Conservation (phyloP, 495 filamentous ascomycete species). For the Penicillium soppii region DNA sequence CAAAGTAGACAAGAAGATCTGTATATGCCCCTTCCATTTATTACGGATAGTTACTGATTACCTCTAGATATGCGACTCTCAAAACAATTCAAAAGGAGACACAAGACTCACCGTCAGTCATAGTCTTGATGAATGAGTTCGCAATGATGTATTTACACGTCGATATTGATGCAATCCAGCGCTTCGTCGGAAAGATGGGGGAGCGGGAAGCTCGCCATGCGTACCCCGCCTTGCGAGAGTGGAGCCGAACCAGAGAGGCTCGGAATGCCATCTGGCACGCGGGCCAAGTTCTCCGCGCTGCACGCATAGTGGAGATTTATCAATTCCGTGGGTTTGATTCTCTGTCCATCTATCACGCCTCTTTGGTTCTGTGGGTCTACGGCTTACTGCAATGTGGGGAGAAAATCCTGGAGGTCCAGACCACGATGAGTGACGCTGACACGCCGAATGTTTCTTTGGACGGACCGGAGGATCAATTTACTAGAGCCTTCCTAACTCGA, state of each 20-base stretch:
- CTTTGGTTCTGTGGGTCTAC: conserved; percentile 56
- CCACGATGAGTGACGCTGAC: conserved; percentile 24
- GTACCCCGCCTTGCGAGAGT: conserved; percentile 48
- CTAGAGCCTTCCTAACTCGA: conserved; percentile 36
- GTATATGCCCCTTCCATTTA: not conserved
- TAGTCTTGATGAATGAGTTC: conserved; percentile 48
- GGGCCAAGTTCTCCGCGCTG: conserved; percentile 55
- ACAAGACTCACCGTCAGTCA: conserved; percentile 6
- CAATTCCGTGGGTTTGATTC: conserved; percentile 57
- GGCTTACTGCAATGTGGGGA: conserved; percentile 38
- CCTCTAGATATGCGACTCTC: conserved; percentile 9
- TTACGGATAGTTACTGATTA: not conserved
- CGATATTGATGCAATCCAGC: conserved; percentile 58
- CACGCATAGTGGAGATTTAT: conserved; percentile 39
- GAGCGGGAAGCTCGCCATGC: conserved; percentile 53
- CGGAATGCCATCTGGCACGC: conserved; percentile 58
- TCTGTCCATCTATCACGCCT: conserved; percentile 55
- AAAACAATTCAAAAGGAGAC: conserved; percentile 2
- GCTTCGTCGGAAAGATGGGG: conserved; percentile 59
- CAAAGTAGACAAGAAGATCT: conserved; percentile 29
- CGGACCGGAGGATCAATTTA: conserved; percentile 30
- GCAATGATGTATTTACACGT: conserved; percentile 56
- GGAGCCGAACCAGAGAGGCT: conserved; percentile 49
- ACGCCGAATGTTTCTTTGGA: conserved; percentile 21
- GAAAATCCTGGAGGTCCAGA: conserved; percentile 1